Evolutionary conservation across 2,329 filamentous ascomycete species (phyloP).

Genomic region (Rosellinia necatrix): DNA sequence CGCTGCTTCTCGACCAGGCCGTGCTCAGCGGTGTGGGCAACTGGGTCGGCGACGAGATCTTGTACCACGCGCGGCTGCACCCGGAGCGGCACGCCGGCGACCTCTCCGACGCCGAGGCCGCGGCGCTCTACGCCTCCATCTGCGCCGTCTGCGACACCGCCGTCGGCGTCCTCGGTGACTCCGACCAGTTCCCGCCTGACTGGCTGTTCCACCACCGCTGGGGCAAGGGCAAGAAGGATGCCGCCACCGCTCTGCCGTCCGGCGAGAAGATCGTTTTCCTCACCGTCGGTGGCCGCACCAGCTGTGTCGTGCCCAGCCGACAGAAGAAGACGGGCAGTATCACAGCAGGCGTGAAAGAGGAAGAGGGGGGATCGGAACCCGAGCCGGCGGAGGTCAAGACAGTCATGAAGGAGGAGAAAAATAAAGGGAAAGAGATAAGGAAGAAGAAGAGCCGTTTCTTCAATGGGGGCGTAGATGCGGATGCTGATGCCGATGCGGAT

Average conservation of each 20-base stretch:
- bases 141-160: conserved; percentile 80
- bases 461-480: not conserved
- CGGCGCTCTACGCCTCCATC: conserved; percentile 72
- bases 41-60: conserved; percentile 94
- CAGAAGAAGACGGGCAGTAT: conserved; percentile 75
- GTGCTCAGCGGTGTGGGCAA: conserved; percentile 94
- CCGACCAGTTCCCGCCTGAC: conserved; percentile 78
- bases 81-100: conserved; percentile 92
- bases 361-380: conserved; percentile 21
- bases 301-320: conserved; percentile 80
- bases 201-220: conserved; percentile 91
- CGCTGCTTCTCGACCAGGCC: conserved; percentile 83
- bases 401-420: conserved; percentile 11
- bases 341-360: conserved; percentile 47
- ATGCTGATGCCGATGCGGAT: too few species aligned
- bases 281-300: conserved; percentile 89
- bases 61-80: conserved; percentile 87
- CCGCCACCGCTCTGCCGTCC: conserved; percentile 71
- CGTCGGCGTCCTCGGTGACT: conserved; percentile 78
- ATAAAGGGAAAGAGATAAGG: conserved; percentile 9
- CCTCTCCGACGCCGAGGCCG: conserved; percentile 72
- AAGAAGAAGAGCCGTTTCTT: conserved; percentile 24
- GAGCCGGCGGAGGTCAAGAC: conserved; percentile 16
- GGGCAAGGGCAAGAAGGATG: conserved; percentile 82
- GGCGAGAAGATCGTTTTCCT: conserved; percentile 85